Evolutionary conservation across 495 filamentous ascomycete species (phyloP), one percentile per base, ranked within the genome.

Genomic region (Pseudomonodictys pantanalensis): DNA sequence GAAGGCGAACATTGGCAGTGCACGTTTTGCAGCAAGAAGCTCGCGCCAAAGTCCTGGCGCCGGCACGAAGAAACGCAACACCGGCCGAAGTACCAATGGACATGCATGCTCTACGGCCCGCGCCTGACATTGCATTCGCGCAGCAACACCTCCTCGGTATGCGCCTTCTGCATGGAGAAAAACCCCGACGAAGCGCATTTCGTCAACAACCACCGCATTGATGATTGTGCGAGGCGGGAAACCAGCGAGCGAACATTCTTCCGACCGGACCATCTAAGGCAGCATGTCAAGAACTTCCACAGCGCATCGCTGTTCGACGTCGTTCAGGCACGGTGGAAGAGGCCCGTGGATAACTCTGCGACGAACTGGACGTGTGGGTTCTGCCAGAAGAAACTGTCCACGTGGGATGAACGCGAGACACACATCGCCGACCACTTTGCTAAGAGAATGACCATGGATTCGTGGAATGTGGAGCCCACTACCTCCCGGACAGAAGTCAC

Each of bases 31-130:
- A 44, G 12, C 3, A 43, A 29, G 11, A 41, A 29, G 11, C 47
- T 69, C 0, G 51, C 56, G 11, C 60, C 58, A 18, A 69, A 64
- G 32, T 60, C 58, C 26, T 69, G 67, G 67, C 63, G 60, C 12
- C 62, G 67, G 10, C 67, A 69, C 56, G 67, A 69, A 51, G 67
- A 69, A 47, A 65, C 67, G 3, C 63, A 64, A 45, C 67, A 69
- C 35, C 39, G 57, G 4, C 67, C 58, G 1, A 54, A 49, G 1
- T 20, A 55, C 2, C 39, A 60, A 38, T 69, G 64, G 64, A 64
- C 54, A 3, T 69, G 67, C 56, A 69, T 69, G 67, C 54, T 60
- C 20, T 38, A 52, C 29, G 63, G 67, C 1, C 58, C 67, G 1
- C 58, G 64, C 15, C 46, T 67, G 15, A 45, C 33, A 4, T 61